Evolutionary conservation across 1,284 basidiomycete genomes (phyloP).

Genomic region (Papiliotrema laurentii): DNA sequence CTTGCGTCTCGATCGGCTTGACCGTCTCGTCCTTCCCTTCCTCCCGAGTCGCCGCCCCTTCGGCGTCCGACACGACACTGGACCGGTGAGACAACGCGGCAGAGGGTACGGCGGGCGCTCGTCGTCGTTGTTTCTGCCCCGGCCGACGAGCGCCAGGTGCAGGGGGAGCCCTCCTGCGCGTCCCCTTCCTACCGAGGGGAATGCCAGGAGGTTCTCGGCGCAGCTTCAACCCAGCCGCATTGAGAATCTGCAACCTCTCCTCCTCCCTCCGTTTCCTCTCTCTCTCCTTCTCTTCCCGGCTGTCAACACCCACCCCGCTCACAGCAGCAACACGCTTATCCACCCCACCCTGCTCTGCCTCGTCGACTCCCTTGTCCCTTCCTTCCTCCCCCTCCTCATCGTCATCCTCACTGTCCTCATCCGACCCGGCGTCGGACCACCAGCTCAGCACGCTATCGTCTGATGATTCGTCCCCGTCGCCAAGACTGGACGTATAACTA

Average conservation of each 20-base stretch:
- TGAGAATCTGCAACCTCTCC: slow-evolving; percentile 73
- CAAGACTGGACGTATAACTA: slow-evolving; percentile 10
- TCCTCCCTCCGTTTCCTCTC: slow-evolving; percentile 64
- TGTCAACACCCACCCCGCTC: too few species aligned
- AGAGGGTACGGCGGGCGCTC: slow-evolving; percentile 10
- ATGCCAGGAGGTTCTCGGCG: slow-evolving; percentile 32
- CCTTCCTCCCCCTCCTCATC: slow-evolving; percentile 33
- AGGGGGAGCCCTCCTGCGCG: neutral
- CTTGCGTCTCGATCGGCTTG: slow-evolving; percentile 34
- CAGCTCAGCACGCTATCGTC: slow-evolving; percentile 37
- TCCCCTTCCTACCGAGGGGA: neutral
- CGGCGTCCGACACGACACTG: neutral
- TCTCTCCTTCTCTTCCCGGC: slow-evolving; percentile 47
- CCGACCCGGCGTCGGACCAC: slow-evolving; percentile 41
- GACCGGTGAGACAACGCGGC: neutral
- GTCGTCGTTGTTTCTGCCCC: slow-evolving; percentile 7
- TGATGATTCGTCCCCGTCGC: slow-evolving; percentile 29
- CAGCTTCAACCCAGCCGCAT: slow-evolving; percentile 80
- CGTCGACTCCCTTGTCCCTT: neutral
- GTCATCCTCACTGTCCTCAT: slow-evolving; percentile 12
- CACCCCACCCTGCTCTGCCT: neutral
- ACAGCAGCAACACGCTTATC: neutral
- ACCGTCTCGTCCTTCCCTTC: neutral
- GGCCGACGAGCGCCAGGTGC: too few species aligned
- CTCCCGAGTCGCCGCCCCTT: neutral